phyloP scores from a whole-genome alignment of 2,329 filamentous ascomycete genomes.

The Ceratocystis cubensis region DNA sequence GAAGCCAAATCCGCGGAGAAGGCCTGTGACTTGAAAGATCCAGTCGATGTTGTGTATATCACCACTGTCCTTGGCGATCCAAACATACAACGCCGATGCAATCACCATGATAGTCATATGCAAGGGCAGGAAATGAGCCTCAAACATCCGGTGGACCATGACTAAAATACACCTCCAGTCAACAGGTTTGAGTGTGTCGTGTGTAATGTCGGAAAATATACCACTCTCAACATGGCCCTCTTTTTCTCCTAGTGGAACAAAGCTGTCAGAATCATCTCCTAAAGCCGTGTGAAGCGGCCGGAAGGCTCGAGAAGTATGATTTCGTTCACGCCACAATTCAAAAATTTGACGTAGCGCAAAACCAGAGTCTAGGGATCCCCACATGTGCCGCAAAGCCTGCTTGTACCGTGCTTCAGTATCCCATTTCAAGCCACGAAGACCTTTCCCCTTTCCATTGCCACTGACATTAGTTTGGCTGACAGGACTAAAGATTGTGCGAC shows the following conservation, averaged over 20 bases:
- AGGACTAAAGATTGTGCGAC: constrained; percentile 51
- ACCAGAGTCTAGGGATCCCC: constrained; percentile 58
- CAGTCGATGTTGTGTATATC: constrained; percentile 43
- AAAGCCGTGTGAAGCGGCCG: constrained; percentile 42
- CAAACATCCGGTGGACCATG: constrained; percentile 55
- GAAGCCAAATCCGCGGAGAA: constrained; percentile 49
- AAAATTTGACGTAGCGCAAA: constrained; percentile 47
- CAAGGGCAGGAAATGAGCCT: constrained; percentile 59
- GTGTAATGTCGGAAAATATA: constrained; percentile 43
- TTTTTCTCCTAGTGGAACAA: constrained; percentile 35
- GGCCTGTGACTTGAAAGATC: constrained; percentile 48
- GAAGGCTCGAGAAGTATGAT: constrained; percentile 42
- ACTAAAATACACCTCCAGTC: constrained; percentile 45
- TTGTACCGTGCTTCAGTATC: constrained; percentile 56
- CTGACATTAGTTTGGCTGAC: constrained; percentile 63
- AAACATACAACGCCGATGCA: constrained; percentile 47
- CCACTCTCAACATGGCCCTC: constrained; percentile 37
- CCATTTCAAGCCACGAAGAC: constrained; percentile 40
- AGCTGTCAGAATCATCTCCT: constrained; percentile 33
- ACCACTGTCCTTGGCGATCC: constrained; percentile 38
- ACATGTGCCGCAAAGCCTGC: constrained; percentile 64
- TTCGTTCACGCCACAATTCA: constrained; percentile 46
- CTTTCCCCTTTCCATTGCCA: constrained; percentile 42
- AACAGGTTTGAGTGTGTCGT: constrained; percentile 38
- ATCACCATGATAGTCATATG: constrained; percentile 54